phyloP scores from a whole-genome alignment of 1,284 basidiomycete genomes.

The Rhizoctonia solani region DNA sequence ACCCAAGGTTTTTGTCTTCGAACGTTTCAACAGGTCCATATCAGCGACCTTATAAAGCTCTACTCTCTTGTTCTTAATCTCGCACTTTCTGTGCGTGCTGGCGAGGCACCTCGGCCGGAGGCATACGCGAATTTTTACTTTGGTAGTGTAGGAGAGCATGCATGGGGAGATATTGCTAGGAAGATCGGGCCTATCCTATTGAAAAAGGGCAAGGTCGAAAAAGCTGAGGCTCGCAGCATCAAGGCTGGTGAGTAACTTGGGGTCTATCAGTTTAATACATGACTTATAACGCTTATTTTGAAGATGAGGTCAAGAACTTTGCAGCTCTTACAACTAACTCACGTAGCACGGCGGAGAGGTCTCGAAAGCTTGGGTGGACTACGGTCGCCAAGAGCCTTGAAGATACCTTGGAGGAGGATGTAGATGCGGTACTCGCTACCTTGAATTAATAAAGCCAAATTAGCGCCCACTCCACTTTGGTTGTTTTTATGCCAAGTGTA shows the following conservation, averaged over 20 bases:
- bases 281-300: neutral
- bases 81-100: conserved; percentile 33
- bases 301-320: conserved; percentile 21
- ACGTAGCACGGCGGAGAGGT: conserved; percentile 30
- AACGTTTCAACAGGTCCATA: conserved; percentile 38
- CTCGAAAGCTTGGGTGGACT: conserved; percentile 35
- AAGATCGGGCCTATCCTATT: conserved; percentile 35
- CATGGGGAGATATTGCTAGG: conserved; percentile 35
- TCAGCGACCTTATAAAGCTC: conserved; percentile 40
- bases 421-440: conserved; percentile 34
- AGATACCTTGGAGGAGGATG: conserved; percentile 38
- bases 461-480: too few relatives aligned
- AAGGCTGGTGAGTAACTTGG: conserved; percentile 13
- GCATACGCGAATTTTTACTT: conserved; percentile 37
- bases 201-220: conserved; percentile 30
- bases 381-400: conserved; percentile 14
- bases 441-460: too few relatives aligned
- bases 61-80: conserved; percentile 40
- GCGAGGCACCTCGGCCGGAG: neutral
- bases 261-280: neutral
- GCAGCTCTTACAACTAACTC: conserved; percentile 31
- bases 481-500: too few relatives aligned
- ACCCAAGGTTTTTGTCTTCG: neutral
- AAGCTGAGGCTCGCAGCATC: conserved; percentile 23
- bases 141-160: conserved; percentile 32